Conservation (phyloP, 352 stramenopile genomes). For the Elongisporangium prolatum region DNA sequence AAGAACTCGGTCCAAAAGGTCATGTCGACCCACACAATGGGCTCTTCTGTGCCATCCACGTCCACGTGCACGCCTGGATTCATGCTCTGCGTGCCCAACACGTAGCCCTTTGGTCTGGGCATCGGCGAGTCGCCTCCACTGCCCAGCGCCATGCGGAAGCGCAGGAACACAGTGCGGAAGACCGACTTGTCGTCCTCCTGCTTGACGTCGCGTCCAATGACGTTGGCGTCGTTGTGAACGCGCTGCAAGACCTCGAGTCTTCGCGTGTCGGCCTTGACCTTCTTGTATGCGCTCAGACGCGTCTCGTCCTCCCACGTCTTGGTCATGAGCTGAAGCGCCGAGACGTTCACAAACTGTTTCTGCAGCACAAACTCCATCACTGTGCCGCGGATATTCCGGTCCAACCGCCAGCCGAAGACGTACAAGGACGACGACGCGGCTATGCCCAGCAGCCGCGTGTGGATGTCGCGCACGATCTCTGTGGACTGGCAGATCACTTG, state of each 20-base stretch:
- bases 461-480: conserved; percentile 11
- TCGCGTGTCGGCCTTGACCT: neutral
- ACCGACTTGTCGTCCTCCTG: conserved; percentile 2
- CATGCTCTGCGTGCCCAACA: conserved; percentile 42
- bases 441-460: conserved; percentile 10
- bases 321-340: conserved; percentile 32
- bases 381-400: conserved; percentile 24
- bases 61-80: conserved; percentile 16
- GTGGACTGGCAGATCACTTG: conserved; percentile 23
- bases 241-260: conserved; percentile 6
- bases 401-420: conserved; percentile 42
- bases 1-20: conserved; percentile 21
- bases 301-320: conserved; percentile 41
- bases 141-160: conserved; percentile 4
- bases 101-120: conserved; percentile 29
- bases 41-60: conserved; percentile 9
- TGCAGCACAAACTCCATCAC: conserved; percentile 47
- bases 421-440: conserved; percentile 7
- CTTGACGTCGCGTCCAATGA: conserved; percentile 4
- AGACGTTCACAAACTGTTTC: conserved; percentile 32
- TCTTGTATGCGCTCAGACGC: conserved; percentile 24
- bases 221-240: conserved; percentile 1
- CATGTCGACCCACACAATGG: conserved; percentile 24
- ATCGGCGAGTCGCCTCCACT: conserved; percentile 6
- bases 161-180: conserved; percentile 8